phyloP scores from a whole-genome alignment of 192 early-diverging fungal species.

The Backusella sp. region DNA sequence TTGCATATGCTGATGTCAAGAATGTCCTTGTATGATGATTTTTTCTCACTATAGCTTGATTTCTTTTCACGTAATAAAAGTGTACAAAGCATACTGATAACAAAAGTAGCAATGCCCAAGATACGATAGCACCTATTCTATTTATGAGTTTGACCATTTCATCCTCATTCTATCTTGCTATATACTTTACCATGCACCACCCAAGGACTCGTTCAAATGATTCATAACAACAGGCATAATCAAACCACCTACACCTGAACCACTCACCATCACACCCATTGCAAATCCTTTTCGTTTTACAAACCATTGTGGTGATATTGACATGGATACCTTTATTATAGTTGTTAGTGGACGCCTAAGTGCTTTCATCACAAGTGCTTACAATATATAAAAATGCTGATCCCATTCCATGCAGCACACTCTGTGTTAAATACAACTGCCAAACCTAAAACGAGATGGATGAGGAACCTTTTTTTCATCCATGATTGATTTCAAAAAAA shows the following conservation, averaged over 20 bases:
- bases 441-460: constrained; percentile 26
- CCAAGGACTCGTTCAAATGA: constrained; percentile 50
- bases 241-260: constrained; percentile 72
- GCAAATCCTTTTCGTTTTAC: constrained; percentile 54
- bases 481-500: no score
- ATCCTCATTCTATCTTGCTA: background rate
- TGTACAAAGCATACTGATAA: background rate
- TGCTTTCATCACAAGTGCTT: background rate
- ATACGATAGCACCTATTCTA: constrained; percentile 21
- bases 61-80: constrained; percentile 18
- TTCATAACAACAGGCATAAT: constrained; percentile 57
- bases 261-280: constrained; percentile 53
- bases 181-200: constrained; percentile 43
- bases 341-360: background rate
- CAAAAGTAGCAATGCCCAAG: constrained; percentile 23
- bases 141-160: no score
- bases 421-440: constrained; percentile 60
- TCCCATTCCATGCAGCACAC: constrained; percentile 53
- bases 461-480: no score
- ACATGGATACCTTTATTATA: constrained; percentile 23
- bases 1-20: constrained; percentile 17
- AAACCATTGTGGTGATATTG: constrained; percentile 58
- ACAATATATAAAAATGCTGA: constrained; percentile 23
- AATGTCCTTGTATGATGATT: constrained; percentile 14
- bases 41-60: background rate